A percentile compares a stretch with the other conserved stretches of the same genome.
These are phyloP conservation scores for Cotoneaster glaucophyllus DNA, from an alignment of 306 rosid species.

Conservation along the genomic window DNA sequence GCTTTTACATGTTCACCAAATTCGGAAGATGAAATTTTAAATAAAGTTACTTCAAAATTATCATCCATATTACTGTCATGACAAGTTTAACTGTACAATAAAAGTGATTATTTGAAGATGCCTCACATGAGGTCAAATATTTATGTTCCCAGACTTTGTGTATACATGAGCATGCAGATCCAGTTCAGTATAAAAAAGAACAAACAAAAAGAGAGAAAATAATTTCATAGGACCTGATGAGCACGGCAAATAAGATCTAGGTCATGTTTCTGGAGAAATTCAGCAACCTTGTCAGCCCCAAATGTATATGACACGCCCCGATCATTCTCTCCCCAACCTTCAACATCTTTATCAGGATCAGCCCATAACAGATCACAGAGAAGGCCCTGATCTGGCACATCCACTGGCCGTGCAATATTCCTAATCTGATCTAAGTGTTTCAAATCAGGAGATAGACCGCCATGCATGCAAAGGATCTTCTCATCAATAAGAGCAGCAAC, in stretches of 20 bases:
- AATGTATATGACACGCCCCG: conserved; percentile 81
- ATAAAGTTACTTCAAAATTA: not conserved
- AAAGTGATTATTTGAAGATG: not conserved
- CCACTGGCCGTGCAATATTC: conserved; percentile 73
- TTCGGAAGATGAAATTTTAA: not conserved
- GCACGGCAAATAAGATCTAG: conserved; percentile 81
- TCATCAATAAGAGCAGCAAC: conserved; percentile 81
- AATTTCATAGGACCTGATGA: conserved; percentile 49
- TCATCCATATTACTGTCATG: not conserved
- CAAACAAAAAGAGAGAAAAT: not conserved
- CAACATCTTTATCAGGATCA: conserved; percentile 81
- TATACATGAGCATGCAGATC: not conserved
- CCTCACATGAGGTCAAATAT: not conserved
- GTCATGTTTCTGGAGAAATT: conserved; percentile 67
- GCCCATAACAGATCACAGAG: conserved; percentile 86
- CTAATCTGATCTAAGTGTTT: conserved; percentile 68
- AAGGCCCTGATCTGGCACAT: conserved; percentile 82
- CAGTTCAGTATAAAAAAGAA: not conserved
- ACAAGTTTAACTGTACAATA: not conserved
- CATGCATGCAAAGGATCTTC: conserved; percentile 89
- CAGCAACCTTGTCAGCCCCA: conserved; percentile 79
- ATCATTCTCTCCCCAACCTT: conserved; percentile 89
- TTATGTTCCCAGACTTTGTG: not conserved
- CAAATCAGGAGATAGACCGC: conserved; percentile 74
- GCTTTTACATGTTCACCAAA: not conserved